Evolutionary conservation across 768 basidiomycete genomes (phyloP).

Genomic region (Boletus eberwhitei): DNA sequence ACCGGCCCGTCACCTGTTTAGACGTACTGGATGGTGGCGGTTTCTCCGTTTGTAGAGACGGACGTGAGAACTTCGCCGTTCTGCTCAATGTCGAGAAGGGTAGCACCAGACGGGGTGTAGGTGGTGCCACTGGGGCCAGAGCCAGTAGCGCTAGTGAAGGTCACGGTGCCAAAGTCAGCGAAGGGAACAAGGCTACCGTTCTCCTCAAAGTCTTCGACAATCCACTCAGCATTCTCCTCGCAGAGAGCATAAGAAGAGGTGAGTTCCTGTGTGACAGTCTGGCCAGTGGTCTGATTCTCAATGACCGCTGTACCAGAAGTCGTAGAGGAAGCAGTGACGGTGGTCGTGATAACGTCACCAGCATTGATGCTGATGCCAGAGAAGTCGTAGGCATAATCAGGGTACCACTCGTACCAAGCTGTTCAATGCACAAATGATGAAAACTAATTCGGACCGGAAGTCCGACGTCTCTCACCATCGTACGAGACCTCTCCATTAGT

Average conservation of each 20-base stretch:
- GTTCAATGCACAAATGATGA: neutral
- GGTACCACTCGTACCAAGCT: constrained; percentile 27
- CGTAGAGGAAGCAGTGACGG: constrained; percentile 15
- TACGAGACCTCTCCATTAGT: neutral
- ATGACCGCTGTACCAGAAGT: constrained; percentile 17
- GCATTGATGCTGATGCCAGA: constrained; percentile 9
- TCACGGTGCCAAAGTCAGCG: constrained; percentile 20
- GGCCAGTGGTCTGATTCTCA: constrained; percentile 18
- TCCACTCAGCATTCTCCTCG: constrained; percentile 21
- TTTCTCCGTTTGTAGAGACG: neutral
- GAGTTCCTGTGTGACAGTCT: constrained; percentile 2
- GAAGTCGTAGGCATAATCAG: constrained; percentile 14
- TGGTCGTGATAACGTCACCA: constrained; percentile 18
- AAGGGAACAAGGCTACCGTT: constrained; percentile 2
- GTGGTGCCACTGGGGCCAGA: neutral
- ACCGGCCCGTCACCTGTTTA: neutral
- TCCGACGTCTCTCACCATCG: constrained; percentile 4
- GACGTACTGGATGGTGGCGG: constrained; percentile 6
- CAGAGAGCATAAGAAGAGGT: constrained; percentile 18
- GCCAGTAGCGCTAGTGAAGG: constrained; percentile 12
- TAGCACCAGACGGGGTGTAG: constrained; percentile 10
- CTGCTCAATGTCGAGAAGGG: constrained; percentile 13
- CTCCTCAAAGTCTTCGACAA: constrained; percentile 20
- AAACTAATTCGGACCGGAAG: neutral
- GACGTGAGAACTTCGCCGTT: constrained; percentile 7